Percentiles rank a stretch among this genome's conserved stretches.
Evolutionary conservation across 805 yeast species (phyloP).

Genomic region (Saccharomycopsis sp.): DNA sequence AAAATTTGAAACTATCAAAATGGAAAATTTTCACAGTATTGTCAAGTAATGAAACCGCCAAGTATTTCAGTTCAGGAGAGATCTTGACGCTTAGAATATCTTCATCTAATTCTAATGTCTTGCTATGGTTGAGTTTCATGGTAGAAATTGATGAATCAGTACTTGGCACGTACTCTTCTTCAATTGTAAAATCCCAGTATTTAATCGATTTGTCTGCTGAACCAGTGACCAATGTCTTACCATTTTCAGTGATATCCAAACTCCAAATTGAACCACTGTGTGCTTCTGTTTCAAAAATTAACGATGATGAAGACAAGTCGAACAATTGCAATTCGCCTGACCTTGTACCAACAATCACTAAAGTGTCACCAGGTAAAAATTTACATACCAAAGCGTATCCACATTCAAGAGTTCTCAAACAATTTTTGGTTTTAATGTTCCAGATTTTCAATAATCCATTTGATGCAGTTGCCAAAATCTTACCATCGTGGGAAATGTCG

Average conservation of each 20-base stretch:
- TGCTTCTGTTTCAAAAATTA: constrained; percentile 64
- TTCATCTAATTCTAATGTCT: constrained; percentile 79
- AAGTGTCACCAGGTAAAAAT: constrained; percentile 86
- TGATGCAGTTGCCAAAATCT: constrained; percentile 80
- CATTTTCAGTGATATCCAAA: constrained; percentile 79
- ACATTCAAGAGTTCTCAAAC: constrained; percentile 80
- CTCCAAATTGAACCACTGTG: constrained; percentile 88
- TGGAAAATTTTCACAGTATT: constrained; percentile 95
- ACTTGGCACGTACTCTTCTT: constrained; percentile 65
- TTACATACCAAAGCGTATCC: constrained; percentile 79
- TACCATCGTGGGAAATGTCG: constrained; percentile 75
- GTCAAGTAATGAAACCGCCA: constrained; percentile 83
- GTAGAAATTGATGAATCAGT: constrained; percentile 43
- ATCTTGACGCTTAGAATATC: constrained; percentile 75
- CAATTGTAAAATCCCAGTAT: constrained; percentile 79
- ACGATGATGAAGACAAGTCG: constrained; percentile 77
- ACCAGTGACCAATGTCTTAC: constrained; percentile 79
- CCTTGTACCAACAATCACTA: constrained; percentile 83
- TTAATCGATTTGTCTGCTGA: constrained; percentile 88
- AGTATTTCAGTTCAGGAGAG: constrained; percentile 68
- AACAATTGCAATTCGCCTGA: constrained; percentile 77
- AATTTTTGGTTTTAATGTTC: constrained; percentile 68
- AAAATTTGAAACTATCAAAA: constrained; percentile 80
- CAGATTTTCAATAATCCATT: constrained; percentile 85
- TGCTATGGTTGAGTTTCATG: constrained; percentile 62